A percentile compares a stretch with the other conserved stretches of the same genome.
Evolutionary conservation across 768 basidiomycete species (phyloP).

Genomic region (Macrocybe gigantea): DNA sequence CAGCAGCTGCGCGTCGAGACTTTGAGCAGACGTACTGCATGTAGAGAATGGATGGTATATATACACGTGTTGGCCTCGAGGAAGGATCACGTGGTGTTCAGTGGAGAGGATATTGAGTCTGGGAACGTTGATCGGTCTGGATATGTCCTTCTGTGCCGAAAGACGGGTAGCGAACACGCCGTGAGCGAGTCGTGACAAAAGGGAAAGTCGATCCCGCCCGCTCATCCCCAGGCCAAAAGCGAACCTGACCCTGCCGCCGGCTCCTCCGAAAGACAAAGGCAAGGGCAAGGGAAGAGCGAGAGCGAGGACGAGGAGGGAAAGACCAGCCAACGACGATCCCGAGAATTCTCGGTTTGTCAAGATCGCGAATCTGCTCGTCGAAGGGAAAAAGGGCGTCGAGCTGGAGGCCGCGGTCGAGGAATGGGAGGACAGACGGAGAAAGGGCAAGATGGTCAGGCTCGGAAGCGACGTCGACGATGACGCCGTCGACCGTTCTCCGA

Average conservation of each 20-base stretch:
- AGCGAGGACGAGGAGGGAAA: conserved; percentile 21
- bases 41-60: too few relatives aligned
- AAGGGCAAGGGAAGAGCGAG: conserved; percentile 25
- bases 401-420: conserved; percentile 58
- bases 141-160: too few relatives aligned
- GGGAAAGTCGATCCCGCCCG: too few relatives aligned
- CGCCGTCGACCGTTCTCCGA: background rate
- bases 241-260: conserved; percentile 3
- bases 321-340: conserved; percentile 12
- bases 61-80: too few relatives aligned
- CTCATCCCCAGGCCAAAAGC: too few relatives aligned
- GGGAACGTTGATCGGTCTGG: too few relatives aligned
- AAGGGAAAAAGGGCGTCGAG: conserved; percentile 60
- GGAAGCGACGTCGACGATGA: background rate
- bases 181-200: too few relatives aligned
- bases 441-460: conserved; percentile 2
- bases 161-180: too few relatives aligned
- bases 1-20: conserved; percentile 33
- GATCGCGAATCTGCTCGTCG: conserved; percentile 60
- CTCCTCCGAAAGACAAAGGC: conserved; percentile 1
- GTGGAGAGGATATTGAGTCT: too few relatives aligned
- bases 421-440: conserved; percentile 39
- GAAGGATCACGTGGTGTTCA: too few relatives aligned
- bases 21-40: conserved; percentile 12
- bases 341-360: conserved; percentile 38